phyloP scores from a whole-genome alignment of 2,329 filamentous ascomycete genomes.

The Aspergillus neoniger region DNA sequence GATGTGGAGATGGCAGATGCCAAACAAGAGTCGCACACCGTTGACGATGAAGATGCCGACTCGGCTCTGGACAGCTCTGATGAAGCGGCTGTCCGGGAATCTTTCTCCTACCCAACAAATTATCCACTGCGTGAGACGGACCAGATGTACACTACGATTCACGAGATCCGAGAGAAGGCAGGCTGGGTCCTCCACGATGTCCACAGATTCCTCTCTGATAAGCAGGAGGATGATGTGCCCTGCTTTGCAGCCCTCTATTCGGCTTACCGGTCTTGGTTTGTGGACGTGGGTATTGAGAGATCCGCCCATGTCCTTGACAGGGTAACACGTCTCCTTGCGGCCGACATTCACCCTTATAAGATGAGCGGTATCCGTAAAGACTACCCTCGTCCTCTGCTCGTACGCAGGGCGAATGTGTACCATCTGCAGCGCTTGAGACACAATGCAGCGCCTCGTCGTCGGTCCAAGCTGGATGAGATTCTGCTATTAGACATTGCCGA shows the following conservation, averaged over 20 bases:
- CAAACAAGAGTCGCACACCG: conserved; percentile 31
- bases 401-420: conserved; percentile 91
- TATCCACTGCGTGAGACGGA: conserved; percentile 71
- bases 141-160: conserved; percentile 71
- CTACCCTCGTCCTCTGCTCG: conserved; percentile 88
- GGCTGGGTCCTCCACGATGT: conserved; percentile 80
- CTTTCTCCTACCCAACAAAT: conserved; percentile 85
- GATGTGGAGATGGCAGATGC: conserved; percentile 52
- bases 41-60: conserved; percentile 46
- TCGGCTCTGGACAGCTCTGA: conserved; percentile 59
- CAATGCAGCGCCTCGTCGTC: conserved; percentile 83
- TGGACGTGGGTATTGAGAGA: conserved; percentile 93
- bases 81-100: conserved; percentile 68
- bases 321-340: conserved; percentile 77
- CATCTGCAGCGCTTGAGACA: conserved; percentile 92
- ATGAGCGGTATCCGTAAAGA: conserved; percentile 88
- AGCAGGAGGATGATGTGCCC: conserved; percentile 92
- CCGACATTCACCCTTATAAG: conserved; percentile 90
- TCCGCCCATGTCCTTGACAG: conserved; percentile 92
- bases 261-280: conserved; percentile 93
- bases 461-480: conserved; percentile 84
- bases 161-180: conserved; percentile 75
- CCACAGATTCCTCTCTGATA: conserved; percentile 76
- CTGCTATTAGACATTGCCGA: conserved; percentile 84
- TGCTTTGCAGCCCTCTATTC: conserved; percentile 93